Percentiles rank a stretch among this genome's conserved stretches.
Evolutionary conservation across 2,329 filamentous ascomycete species (phyloP).

Genomic region (Ustulina deusta): DNA sequence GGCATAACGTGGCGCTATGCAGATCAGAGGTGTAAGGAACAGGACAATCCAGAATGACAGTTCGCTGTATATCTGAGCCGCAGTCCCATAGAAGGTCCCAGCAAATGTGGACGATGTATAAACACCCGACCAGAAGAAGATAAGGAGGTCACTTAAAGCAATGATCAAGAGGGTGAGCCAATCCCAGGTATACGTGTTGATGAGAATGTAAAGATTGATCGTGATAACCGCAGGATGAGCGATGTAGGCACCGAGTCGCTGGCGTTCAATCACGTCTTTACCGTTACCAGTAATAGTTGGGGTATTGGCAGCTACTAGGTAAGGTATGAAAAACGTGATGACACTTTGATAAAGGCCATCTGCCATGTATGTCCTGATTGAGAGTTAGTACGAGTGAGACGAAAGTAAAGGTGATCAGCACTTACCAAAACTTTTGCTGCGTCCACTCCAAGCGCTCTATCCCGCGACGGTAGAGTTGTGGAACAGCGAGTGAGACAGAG

Average conservation of each 20-base stretch:
- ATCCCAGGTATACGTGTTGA: slow-evolving; percentile 98
- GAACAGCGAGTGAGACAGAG: slow-evolving; percentile 91
- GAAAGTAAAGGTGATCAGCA: slow-evolving; percentile 37
- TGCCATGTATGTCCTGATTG: slow-evolving; percentile 84
- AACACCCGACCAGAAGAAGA: slow-evolving; percentile 96
- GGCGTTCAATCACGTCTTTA: slow-evolving; percentile 80
- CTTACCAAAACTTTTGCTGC: slow-evolving; percentile 93
- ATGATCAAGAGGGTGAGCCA: slow-evolving; percentile 93
- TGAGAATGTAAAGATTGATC: slow-evolving; percentile 93
- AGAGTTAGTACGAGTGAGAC: slow-evolving; percentile 36
- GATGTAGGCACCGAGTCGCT: slow-evolving; percentile 87
- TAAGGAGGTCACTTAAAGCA: slow-evolving; percentile 81
- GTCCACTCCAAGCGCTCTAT: slow-evolving; percentile 98
- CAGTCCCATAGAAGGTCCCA: slow-evolving; percentile 78
- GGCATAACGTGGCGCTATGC: slow-evolving; percentile 86
- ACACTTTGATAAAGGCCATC: slow-evolving; percentile 96
- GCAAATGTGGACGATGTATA: slow-evolving; percentile 71
- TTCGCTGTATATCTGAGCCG: slow-evolving; percentile 80
- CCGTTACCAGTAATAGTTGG: slow-evolving; percentile 79
- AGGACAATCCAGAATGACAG: slow-evolving; percentile 89
- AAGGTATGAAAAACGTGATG: slow-evolving; percentile 93
- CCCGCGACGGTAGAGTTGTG: slow-evolving; percentile 92
- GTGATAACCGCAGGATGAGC: slow-evolving; percentile 85
- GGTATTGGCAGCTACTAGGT: slow-evolving; percentile 78
- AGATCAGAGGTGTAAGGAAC: slow-evolving; percentile 82